Percentiles rank a stretch among this genome's conserved stretches.
Evolutionary conservation across 176 grass and related monocot genomes (phyloP).

Genomic region (Triticum urartu): DNA sequence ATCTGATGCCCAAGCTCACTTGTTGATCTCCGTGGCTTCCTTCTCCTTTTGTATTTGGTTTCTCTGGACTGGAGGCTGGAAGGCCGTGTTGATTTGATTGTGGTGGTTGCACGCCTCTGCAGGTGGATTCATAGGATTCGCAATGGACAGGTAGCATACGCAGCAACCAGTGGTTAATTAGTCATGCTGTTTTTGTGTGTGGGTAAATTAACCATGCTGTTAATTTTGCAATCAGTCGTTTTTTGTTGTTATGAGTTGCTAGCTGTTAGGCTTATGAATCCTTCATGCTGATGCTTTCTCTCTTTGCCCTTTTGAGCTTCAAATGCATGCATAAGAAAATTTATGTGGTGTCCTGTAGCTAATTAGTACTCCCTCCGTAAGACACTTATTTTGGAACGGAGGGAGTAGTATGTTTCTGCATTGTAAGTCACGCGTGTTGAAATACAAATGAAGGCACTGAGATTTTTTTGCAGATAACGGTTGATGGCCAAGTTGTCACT

Average conservation of each 20-base stretch:
- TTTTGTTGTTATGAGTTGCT: neutral
- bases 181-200: neutral
- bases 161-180: neutral
- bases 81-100: constrained; percentile 24
- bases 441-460: constrained; percentile 7
- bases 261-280: constrained; percentile 6
- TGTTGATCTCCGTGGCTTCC: neutral
- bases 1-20: neutral
- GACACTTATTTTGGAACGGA: too few relatives aligned
- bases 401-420: neutral
- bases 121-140: constrained; percentile 91
- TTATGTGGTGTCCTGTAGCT: neutral
- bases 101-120: constrained; percentile 4
- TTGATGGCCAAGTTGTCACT: constrained; percentile 57
- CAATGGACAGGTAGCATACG: constrained; percentile 65
- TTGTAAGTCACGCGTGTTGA: neutral
- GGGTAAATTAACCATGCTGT: neutral
- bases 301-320: neutral
- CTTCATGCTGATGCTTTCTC: neutral
- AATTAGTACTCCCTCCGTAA: neutral
- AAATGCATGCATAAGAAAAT: neutral
- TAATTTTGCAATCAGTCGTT: neutral
- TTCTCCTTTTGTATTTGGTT: constrained; percentile 21
- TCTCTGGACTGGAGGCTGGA: neutral
- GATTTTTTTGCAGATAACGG: constrained; percentile 58